Base-by-base conservation (phyloP, 108 stramenopile genomes). In the Stephanodiscus minutulus region DNA sequence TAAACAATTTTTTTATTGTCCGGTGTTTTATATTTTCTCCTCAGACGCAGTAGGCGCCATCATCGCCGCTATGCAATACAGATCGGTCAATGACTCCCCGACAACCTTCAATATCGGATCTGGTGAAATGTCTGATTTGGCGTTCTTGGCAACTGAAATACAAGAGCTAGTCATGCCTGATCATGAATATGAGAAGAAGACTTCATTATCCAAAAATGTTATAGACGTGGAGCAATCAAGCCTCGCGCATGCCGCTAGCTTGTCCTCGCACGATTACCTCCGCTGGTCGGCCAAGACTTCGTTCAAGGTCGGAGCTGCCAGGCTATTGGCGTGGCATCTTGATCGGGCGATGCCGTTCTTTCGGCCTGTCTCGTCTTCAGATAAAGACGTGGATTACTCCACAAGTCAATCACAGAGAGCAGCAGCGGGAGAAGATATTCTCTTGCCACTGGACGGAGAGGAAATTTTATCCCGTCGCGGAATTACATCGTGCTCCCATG, bases 61-160 rank as follows among this genome's bases (percentile, higher is more conserved):
- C 13, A 81, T 93, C 17, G 79, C 85, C 6, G 86, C 89, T 0
- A 89, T 93, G 83, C 92, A 93, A 61, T 88, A 82, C 64, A 82
- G 80, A 62, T 15, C 85, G 22, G 41, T 64, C 10, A 21, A 55
- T 8, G 25, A 70, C 54, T 67, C 72, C 24, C 79, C 90, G 55
- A 62, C 65, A 17, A 71, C 76, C 18, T 77, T 88, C 35, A 73
- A 83, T 24, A 67, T 86, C 24, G 77, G 77, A 12, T 77, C 86
- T 0, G 82, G 72, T 18, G 65, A 72, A 56, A 64, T 68, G 54
- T 35, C 37, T 41, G 44, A 56, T 29, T 36, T 66, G 15, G 68
- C 54, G 55, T 61, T 67, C n/a, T 28, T 85, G 20, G 58, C 73
- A 20, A 61, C 75, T 6, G 79, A 69, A 41, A 70, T 81, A n/a